Evolutionary conservation across 192 early-diverging fungal species (phyloP), one percentile per base, ranked within the genome.

Genomic region (Coemansia sp.): DNA sequence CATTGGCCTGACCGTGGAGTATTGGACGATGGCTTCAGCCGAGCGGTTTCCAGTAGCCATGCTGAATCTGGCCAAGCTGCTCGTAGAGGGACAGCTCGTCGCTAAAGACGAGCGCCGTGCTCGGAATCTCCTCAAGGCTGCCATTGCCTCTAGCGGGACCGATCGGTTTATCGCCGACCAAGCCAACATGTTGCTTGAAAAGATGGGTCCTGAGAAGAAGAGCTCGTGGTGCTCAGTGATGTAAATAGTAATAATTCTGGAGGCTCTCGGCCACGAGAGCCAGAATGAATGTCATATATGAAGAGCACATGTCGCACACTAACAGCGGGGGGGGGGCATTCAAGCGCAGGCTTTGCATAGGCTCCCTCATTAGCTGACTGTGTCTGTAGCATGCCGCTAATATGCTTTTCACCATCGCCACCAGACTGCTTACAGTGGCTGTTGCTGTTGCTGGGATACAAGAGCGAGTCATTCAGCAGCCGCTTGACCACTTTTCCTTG

Each of bases 401-500:
- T 50, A 50, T 50, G 46, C 46, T 24, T 24, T 29, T 34, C 2
- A 29, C 27, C 17, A 11, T 53, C 19, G 52, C 11, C 17, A n/a
- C 27, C 18, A 15, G 32, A 10, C 32, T 53, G 32, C n/a, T 53
- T 33, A 34, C 18, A 9, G 52, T 19, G 17, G 32, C 5, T 21
- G n/a, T 19, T 33, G 15, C 11, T 56, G 39, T 17, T 11, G 17
- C 40, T 35, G 33, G 43, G 52, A 53, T 34, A 4, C 32, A 35
- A 0, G 67, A 68, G 32, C 54, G 56, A 3, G 19, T 17, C 39
- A 55, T 72, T 46, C 21, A 18, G 10, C 83, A 84, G 72, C 79
- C 61, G 29, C 33, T 68, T 17, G 80, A 84, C 55, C 83, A 84
- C 63, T 75, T 75, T 57, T 40, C 53, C 11, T 9, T 8, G 21